phyloP scores from a whole-genome alignment of 305 asterid species.

The Rubia occidens region DNA sequence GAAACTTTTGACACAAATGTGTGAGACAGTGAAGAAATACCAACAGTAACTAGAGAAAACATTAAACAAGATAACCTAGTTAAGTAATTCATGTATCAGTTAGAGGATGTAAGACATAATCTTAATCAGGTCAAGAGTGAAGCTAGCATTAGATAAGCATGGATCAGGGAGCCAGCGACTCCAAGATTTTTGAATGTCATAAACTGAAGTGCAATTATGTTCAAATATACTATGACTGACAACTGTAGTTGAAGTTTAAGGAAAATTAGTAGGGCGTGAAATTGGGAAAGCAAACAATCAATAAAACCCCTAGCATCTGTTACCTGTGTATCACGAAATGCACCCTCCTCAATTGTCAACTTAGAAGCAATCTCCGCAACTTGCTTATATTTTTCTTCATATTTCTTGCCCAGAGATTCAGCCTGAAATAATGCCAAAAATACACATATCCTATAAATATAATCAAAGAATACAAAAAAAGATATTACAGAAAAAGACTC shows the following conservation, averaged over 20 bases:
- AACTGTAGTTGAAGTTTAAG: background rate
- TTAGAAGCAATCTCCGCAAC: conserved; percentile 92
- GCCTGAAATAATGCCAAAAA: conserved; percentile 42
- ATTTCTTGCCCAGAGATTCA: conserved; percentile 75
- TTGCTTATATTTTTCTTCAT: conserved; percentile 86
- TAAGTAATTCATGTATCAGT: background rate
- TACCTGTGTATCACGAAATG: conserved; percentile 89
- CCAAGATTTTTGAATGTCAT: background rate
- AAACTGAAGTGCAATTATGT: background rate
- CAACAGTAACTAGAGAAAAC: background rate
- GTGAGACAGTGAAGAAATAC: background rate
- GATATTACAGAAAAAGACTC: background rate
- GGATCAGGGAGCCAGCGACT: conserved; percentile 4
- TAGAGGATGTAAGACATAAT: background rate
- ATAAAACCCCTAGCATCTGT: background rate
- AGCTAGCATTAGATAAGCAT: background rate
- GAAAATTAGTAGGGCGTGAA: background rate
- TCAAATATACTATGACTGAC: background rate
- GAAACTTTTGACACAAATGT: background rate
- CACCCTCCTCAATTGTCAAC: conserved; percentile 85
- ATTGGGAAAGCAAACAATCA: background rate
- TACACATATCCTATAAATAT: background rate
- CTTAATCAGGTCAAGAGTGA: background rate
- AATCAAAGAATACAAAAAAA: background rate
- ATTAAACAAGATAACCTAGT: background rate